These are phyloP conservation scores for Selenicereus undatus DNA, from an alignment of 148 eudicot genomes.

Conservation along the genomic window DNA sequence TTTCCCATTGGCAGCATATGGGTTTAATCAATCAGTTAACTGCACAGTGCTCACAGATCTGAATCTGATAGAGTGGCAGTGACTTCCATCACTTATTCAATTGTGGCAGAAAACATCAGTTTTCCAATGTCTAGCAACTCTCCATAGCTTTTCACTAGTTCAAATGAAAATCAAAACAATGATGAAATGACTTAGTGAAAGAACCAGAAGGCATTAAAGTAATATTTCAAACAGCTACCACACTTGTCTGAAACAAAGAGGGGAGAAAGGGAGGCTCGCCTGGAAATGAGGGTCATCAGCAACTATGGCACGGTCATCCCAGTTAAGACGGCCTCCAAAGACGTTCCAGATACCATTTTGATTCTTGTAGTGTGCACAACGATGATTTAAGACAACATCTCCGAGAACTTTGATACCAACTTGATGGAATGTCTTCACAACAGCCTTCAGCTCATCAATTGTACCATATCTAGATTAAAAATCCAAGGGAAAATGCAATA, in stretches of 20 bases:
- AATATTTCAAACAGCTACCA: slow-evolving; percentile 3
- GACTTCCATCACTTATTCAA: no score
- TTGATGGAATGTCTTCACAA: slow-evolving; percentile 70
- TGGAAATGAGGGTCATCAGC: slow-evolving; percentile 99
- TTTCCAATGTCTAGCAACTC: no score
- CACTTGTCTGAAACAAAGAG: slow-evolving; percentile 8
- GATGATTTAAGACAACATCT: slow-evolving; percentile 92
- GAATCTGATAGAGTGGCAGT: no score
- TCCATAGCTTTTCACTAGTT: no score
- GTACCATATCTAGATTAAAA: slow-evolving; percentile 67
- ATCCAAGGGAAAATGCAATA: slow-evolving; percentile 20
- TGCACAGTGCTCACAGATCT: no score
- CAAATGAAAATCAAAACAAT: no score
- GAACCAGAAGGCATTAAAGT: no score
- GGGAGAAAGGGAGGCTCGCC: slow-evolving; percentile 35
- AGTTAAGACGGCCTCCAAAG: slow-evolving; percentile 93
- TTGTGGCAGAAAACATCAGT: no score
- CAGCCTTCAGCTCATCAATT: slow-evolving; percentile 67
- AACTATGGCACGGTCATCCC: slow-evolving; percentile 99
- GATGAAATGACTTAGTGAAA: no score
- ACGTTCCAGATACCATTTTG: slow-evolving; percentile 93
- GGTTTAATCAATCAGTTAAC: no score
- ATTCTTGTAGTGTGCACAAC: slow-evolving; percentile 79
- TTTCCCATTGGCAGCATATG: no score
- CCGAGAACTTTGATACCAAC: slow-evolving; percentile 84